These are phyloP conservation scores for Dendrobium officinale DNA, from an alignment of 106 monocot species.

Conservation along the genomic window DNA sequence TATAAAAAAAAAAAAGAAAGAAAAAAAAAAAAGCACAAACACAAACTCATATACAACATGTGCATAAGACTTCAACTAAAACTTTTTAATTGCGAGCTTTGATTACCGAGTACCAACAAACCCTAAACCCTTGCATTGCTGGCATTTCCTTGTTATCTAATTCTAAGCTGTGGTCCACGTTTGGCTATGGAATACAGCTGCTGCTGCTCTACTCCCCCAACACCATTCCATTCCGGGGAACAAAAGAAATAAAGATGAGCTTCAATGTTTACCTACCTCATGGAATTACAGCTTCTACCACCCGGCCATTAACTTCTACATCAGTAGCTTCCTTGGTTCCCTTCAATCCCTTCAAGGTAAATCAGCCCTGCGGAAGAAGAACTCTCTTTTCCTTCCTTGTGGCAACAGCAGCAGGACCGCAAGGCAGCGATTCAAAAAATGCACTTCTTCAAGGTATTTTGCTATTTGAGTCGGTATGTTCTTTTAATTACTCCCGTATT, in stretches of 20 bases:
- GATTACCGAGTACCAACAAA: no score
- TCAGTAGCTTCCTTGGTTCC: background rate
- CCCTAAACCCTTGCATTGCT: no score
- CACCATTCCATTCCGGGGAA: background rate
- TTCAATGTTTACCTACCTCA: background rate
- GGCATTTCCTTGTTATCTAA: no score
- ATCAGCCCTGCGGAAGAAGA: conserved; percentile 29
- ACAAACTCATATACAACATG: no score
- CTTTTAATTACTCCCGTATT: no score
- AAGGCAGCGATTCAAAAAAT: conserved; percentile 39
- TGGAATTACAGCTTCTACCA: background rate
- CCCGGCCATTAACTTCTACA: background rate
- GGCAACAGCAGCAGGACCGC: conserved; percentile 24
- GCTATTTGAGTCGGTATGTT: no score
- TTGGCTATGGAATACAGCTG: no score
- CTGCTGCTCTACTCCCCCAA: background rate
- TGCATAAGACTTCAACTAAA: no score
- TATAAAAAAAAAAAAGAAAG: no score
- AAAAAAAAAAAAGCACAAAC: no score
- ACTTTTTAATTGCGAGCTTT: no score
- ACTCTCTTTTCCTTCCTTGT: conserved; percentile 25
- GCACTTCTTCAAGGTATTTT: conserved; percentile 53
- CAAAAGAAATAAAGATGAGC: background rate
- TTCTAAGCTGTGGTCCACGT: no score
- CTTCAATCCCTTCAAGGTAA: background rate